phyloP scores from a whole-genome alignment of 1,284 basidiomycete genomes.

The Papiliotrema flavescens region DNA sequence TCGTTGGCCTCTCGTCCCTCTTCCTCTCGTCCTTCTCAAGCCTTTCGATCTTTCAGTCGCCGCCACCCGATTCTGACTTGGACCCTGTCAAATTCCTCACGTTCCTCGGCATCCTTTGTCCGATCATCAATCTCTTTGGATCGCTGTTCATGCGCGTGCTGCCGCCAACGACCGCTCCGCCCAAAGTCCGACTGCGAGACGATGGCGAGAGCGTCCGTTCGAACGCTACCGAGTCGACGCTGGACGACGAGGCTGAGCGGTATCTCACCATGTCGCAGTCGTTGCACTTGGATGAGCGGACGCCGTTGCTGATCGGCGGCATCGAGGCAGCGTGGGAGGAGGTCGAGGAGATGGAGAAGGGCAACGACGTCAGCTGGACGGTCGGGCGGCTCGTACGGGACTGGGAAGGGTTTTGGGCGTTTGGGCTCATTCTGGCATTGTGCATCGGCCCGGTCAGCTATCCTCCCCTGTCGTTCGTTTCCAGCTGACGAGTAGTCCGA shows the following conservation, averaged over 20 bases:
- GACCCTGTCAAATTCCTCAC: conserved; percentile 38
- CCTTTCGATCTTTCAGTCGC: conserved; percentile 25
- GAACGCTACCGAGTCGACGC: background rate
- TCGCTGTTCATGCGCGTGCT: conserved; percentile 43
- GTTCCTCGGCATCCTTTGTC: conserved; percentile 42
- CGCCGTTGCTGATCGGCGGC: conserved; percentile 47
- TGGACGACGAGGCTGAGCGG: conserved; percentile 6
- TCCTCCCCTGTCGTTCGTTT: background rate
- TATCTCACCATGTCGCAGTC: conserved; percentile 10
- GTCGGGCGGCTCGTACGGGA: conserved; percentile 32
- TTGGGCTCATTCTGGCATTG: conserved; percentile 40
- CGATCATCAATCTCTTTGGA: conserved; percentile 42
- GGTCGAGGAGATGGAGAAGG: conserved; percentile 28
- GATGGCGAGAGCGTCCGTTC: background rate
- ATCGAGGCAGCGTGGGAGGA: conserved; percentile 44
- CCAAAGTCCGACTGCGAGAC: background rate
- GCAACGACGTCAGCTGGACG: conserved; percentile 40
- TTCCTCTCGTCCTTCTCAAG: conserved; percentile 44
- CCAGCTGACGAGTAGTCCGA: conserved; percentile 29
- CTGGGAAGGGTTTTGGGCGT: conserved; percentile 45
- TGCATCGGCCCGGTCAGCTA: conserved; percentile 45
- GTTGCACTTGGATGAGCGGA: conserved; percentile 42
- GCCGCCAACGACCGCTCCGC: conserved; percentile 12
- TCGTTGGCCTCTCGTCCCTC: conserved; percentile 46
- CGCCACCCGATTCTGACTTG: conserved; percentile 23